phyloP scores from a whole-genome alignment of 306 rosid genomes.

The Corylus heterophylla region DNA sequence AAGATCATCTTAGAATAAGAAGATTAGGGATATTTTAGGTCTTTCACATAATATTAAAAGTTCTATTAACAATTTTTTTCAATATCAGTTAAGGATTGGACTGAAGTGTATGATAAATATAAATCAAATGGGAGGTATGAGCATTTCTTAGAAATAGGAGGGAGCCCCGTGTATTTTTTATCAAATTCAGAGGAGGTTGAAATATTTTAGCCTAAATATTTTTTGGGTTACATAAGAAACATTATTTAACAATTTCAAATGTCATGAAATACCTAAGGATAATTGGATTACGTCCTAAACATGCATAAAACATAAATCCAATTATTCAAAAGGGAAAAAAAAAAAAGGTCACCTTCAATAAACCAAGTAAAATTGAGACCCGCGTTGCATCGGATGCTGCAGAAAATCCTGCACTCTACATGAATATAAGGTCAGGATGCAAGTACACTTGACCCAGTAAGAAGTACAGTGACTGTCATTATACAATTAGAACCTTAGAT shows the following conservation, averaged over 20 bases:
- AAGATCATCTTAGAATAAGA: not conserved
- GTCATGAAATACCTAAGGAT: slow-evolving; percentile 9
- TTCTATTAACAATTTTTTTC: not conserved
- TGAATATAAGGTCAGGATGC: slow-evolving; percentile 28
- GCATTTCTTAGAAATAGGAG: not conserved
- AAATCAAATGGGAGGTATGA: not conserved
- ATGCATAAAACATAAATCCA: slow-evolving; percentile 3
- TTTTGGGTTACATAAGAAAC: not conserved
- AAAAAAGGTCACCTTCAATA: slow-evolving; percentile 62
- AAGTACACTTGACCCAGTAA: slow-evolving; percentile 22
- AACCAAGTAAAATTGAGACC: slow-evolving; percentile 84
- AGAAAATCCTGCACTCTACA: slow-evolving; percentile 91
- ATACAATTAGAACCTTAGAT: slow-evolving; percentile 18
- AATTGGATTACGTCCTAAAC: not conserved
- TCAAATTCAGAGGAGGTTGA: not conserved
- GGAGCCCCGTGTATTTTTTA: not conserved
- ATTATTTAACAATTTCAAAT: slow-evolving; percentile 8
- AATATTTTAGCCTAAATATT: not conserved
- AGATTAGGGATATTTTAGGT: not conserved
- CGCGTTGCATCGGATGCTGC: slow-evolving; percentile 95
- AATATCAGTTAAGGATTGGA: not conserved
- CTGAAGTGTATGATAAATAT: not conserved
- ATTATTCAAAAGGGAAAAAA: slow-evolving; percentile 7
- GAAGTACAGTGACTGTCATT: slow-evolving; percentile 16
- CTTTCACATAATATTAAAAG: not conserved